Base-by-base conservation (phyloP, 352 stramenopile species). In the Phytophthora chlamydospora region DNA sequence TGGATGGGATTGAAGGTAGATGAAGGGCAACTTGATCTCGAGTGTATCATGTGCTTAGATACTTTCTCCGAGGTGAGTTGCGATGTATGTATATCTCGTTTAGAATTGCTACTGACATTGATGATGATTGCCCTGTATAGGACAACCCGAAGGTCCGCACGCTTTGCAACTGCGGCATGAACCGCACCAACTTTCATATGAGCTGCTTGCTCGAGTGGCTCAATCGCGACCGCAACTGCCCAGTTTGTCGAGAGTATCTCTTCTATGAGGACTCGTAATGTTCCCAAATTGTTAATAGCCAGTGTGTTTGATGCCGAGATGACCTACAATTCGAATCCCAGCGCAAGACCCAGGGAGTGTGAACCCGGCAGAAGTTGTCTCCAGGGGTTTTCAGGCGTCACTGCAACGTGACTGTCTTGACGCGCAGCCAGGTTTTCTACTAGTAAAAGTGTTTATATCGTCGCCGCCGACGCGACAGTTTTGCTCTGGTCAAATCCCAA, bases 141-240 rank as follows among this genome's bases (percentile, higher is more conserved):
- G 68, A 85, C 7, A 90, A 94, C 38, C 87, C 87, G 4, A 92
- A 92, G 50, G 74, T 97, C 43, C 85, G 87, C 19, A 93, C 89
- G 39, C 58, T 97, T 19, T 97, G 89, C 58, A 91, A 79, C 44
- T 97, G 89, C 64, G 89, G 89, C 51, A 80, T 97, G 75, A 97
- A 97, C 65, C 84, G 89, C 50, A 93, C 88, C 29, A 95, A 95
- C 59, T 97, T 96, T 55, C 89, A 97, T 45, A 78, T 96, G 66
- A 85, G 81, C 69, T 97, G 89, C 51, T 70, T 97, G 57, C 72
- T 96, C 24, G 85, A 95, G 59, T 97, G 89, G 89, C 68, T 91
- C 16, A 88, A 95, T 68, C 85, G 86, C 16, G 78, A 95, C 51
- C 62, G 74, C 41, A 95, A 90, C 60, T 97, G 89, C 36, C 89